These are phyloP conservation scores for Gnaphalium uliginosum DNA, from an alignment of 129 eudicot species.

Conservation along the genomic window DNA sequence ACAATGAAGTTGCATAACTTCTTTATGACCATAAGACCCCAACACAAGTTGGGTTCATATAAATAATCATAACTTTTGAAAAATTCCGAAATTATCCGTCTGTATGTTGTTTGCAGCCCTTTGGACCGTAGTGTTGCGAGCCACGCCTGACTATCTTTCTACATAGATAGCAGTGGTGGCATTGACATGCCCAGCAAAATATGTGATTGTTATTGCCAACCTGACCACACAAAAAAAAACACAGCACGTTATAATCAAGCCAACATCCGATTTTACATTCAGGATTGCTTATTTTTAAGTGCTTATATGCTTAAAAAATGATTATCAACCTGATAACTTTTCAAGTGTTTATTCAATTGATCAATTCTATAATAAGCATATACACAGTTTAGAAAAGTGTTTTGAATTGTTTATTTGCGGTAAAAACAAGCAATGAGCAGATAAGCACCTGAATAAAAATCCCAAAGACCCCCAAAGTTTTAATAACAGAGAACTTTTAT, in stretches of 20 bases:
- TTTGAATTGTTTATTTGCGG: not conserved
- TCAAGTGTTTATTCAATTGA: no score
- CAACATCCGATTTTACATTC: not conserved
- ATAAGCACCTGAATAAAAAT: not conserved
- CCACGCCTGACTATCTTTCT: constrained; percentile 61
- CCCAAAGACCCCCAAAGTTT: not conserved
- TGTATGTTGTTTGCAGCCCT: constrained; percentile 92
- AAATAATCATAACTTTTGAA: not conserved
- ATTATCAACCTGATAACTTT: no score
- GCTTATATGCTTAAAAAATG: not conserved
- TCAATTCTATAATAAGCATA: no score
- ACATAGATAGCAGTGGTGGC: constrained; percentile 81
- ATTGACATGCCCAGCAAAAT: constrained; percentile 88
- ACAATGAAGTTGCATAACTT: not conserved
- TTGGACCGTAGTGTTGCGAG: constrained; percentile 73
- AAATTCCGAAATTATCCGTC: constrained; percentile 33
- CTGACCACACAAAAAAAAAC: constrained; percentile 38
- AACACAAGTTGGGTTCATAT: not conserved
- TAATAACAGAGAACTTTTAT: not conserved
- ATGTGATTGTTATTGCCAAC: constrained; percentile 88
- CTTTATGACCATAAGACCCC: constrained; percentile 2
- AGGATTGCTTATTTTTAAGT: not conserved
- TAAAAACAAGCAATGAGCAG: not conserved
- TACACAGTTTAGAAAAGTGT: no score
- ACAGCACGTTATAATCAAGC: not conserved